Conservation (phyloP, 495 filamentous ascomycete species). For the Immersiella caudata region DNA sequence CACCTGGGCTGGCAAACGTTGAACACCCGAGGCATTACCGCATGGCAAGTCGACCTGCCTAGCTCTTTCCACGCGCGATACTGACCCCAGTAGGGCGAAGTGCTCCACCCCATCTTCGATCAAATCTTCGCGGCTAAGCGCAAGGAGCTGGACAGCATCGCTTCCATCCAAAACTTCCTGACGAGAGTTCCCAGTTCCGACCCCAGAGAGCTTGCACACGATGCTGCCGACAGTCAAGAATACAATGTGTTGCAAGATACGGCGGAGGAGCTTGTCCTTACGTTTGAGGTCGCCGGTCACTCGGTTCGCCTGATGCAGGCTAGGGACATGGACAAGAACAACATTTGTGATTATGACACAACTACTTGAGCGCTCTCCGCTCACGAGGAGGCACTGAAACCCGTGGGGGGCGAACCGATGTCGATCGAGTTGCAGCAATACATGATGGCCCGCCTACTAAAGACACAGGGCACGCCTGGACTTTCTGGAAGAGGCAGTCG, state of each 20-base stretch:
- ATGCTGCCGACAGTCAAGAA: not conserved
- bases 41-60: not conserved
- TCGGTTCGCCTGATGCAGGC: slow-evolving; percentile 3
- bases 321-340: not conserved
- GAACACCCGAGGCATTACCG: not conserved
- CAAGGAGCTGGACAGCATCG: not conserved
- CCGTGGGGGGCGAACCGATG: not conserved
- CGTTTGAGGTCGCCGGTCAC: not conserved
- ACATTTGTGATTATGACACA: not conserved
- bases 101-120: not conserved
- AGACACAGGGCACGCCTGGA: not conserved
- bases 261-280: not conserved
- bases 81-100: not conserved
- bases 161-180: not conserved
- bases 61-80: not conserved
- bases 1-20: slow-evolving; percentile 10
- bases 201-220: not conserved
- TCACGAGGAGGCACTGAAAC: not conserved
- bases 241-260: not conserved
- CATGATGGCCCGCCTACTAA: not conserved
- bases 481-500: not conserved
- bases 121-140: not conserved
- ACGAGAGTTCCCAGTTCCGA: not conserved
- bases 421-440: not conserved
- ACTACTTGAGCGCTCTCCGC: not conserved